Conservation (phyloP, 805 yeast genomes). For the Candida yuanshanica region DNA sequence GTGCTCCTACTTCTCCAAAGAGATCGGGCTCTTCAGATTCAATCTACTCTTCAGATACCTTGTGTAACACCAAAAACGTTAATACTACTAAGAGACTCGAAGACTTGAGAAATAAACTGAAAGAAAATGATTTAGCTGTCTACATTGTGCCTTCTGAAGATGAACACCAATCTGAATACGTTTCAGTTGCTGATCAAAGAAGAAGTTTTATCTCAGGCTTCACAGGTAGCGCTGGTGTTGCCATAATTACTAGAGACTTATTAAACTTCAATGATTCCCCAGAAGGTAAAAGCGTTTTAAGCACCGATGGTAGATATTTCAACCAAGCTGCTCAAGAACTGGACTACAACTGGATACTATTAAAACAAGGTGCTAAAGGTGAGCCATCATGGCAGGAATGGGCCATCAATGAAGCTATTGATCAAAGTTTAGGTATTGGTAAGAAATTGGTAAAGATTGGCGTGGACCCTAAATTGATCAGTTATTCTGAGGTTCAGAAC, state of each 20-base stretch:
- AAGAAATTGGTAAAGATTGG: conserved; percentile 54
- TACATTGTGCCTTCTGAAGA: conserved; percentile 86
- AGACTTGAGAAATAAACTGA: conserved; percentile 60
- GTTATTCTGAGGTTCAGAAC: conserved; percentile 31
- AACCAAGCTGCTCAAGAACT: conserved; percentile 84
- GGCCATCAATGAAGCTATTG: conserved; percentile 51
- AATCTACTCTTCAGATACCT: conserved; percentile 33
- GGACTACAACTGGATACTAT: conserved; percentile 69
- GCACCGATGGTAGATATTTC: conserved; percentile 95
- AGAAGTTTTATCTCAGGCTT: conserved; percentile 81
- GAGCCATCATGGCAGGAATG: conserved; percentile 78
- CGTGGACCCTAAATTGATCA: conserved; percentile 74
- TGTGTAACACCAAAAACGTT: conserved; percentile 37
- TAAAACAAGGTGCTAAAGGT: conserved; percentile 74
- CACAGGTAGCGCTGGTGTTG: conserved; percentile 91
- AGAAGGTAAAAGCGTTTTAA: conserved; percentile 66
- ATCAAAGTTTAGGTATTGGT: conserved; percentile 36
- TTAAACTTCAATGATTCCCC: conserved; percentile 36
- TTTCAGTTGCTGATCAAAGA: conserved; percentile 74
- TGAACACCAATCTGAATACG: conserved; percentile 91
- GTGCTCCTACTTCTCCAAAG: conserved; percentile 16
- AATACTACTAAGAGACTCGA: conserved; percentile 57
- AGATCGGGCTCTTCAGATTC: conserved; percentile 27
- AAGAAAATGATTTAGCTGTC: conserved; percentile 54
- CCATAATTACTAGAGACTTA: conserved; percentile 59